phyloP scores from a whole-genome alignment of 176 grass and related monocot genomes.

The Rhynchospora pubera region DNA sequence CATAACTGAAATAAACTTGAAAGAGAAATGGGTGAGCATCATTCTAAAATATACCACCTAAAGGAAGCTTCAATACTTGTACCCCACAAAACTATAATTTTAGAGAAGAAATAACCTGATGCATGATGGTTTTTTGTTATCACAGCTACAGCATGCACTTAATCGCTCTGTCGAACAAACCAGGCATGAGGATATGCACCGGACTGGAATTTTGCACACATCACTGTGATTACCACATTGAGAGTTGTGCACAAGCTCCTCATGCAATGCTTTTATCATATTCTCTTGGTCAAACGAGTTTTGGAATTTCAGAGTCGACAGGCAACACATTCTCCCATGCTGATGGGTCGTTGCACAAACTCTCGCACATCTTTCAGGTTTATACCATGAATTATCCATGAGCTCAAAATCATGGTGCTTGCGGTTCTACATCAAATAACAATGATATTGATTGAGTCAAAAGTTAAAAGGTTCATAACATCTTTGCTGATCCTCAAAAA shows the following conservation, averaged over 20 bases:
- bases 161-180: constrained; percentile 38
- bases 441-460: neutral
- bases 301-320: constrained; percentile 37
- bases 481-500: too few relatives aligned
- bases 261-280: constrained; percentile 24
- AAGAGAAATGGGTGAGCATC: constrained; percentile 5
- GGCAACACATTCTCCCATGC: constrained; percentile 48
- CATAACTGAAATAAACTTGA: neutral
- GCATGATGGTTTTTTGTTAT: constrained; percentile 36
- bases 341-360: constrained; percentile 34
- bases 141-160: constrained; percentile 34
- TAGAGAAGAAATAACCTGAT: constrained; percentile 38
- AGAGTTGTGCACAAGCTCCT: constrained; percentile 38
- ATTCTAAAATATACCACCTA: neutral
- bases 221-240: constrained; percentile 40
- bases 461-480: constrained; percentile 34
- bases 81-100: neutral
- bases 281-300: constrained; percentile 39
- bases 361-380: constrained; percentile 37
- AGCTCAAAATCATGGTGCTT: constrained; percentile 34
- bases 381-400: constrained; percentile 34
- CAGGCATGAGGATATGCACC: constrained; percentile 37
- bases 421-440: constrained; percentile 33
- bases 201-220: constrained; percentile 41
- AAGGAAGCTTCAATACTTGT: neutral